Evolutionary conservation across 495 filamentous ascomycete species (phyloP).

Genomic region (Penicillium goetzii): DNA sequence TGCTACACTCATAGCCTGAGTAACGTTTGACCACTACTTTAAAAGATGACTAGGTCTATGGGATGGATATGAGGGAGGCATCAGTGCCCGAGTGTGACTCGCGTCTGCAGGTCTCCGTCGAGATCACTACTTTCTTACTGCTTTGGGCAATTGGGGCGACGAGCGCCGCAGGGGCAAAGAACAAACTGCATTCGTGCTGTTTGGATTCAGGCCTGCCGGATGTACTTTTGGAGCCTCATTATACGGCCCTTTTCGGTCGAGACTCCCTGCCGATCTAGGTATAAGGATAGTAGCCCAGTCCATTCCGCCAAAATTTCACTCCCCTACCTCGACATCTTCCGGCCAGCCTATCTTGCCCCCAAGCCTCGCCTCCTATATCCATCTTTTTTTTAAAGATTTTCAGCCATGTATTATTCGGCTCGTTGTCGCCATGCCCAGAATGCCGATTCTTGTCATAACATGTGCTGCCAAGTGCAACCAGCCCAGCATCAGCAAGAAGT

Average conservation of each 20-base stretch:
- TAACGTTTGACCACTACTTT: not conserved
- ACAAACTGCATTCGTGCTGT: conserved; percentile 1
- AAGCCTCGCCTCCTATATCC: not conserved
- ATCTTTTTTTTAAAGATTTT: too few species aligned
- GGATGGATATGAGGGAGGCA: not conserved
- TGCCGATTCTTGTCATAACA: not conserved
- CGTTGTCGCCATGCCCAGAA: not conserved
- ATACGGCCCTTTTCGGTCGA: not conserved
- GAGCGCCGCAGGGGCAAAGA: not conserved
- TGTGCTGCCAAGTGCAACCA: not conserved
- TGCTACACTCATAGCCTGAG: not conserved
- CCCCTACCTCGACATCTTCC: not conserved
- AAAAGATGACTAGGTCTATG: not conserved
- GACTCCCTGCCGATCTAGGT: not conserved
- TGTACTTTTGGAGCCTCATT: not conserved
- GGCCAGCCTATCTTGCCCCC: not conserved
- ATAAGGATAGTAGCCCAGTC: not conserved
- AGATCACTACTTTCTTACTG: not conserved
- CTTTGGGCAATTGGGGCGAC: not conserved
- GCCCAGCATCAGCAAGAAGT: not conserved
- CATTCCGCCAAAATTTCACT: not conserved
- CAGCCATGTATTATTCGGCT: not conserved
- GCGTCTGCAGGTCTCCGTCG: conserved; percentile 9
- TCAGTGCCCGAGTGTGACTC: conserved; percentile 7
- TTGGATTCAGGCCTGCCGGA: not conserved